phyloP scores from a whole-genome alignment of 1,284 basidiomycete genomes.

The Sporisorium iseilematis-ciliati region DNA sequence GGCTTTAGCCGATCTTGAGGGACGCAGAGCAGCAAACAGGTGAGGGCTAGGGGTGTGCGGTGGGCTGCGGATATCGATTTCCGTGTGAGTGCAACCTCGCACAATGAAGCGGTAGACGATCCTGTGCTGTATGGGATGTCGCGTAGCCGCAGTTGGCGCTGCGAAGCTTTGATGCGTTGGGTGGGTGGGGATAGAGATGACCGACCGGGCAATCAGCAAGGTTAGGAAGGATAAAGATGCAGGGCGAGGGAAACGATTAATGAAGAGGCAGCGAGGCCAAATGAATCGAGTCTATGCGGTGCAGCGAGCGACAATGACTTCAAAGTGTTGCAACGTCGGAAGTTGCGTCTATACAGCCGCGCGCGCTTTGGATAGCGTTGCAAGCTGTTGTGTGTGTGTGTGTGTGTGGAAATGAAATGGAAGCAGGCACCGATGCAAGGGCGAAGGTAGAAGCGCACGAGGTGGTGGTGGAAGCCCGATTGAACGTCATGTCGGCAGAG shows the following conservation, averaged over 20 bases:
- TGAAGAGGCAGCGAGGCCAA: conserved; percentile 19
- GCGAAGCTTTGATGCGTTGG: conserved; percentile 19
- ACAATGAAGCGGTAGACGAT: conserved; percentile 6
- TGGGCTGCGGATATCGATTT: conserved; percentile 33
- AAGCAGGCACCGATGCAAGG: conserved; percentile 8
- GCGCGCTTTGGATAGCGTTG: neutral
- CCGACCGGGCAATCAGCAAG: conserved; percentile 42
- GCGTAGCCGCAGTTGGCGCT: conserved; percentile 34
- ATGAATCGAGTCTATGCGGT: conserved; percentile 31
- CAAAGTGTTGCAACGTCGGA: conserved; percentile 23
- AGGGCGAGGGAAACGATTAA: conserved; percentile 27
- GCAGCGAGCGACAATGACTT: conserved; percentile 1
- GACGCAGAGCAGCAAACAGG: conserved; percentile 5
- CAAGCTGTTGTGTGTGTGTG: neutral
- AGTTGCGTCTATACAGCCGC: conserved; percentile 34
- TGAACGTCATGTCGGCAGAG: neutral
- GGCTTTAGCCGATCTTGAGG: conserved; percentile 17
- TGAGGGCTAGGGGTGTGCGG: conserved; percentile 7
- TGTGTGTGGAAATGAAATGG: conserved; percentile 12
- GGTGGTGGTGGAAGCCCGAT: conserved; percentile 1
- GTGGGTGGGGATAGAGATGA: conserved; percentile 36
- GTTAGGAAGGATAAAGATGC: conserved; percentile 44
- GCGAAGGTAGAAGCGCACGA: neutral
- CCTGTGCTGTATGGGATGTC: conserved; percentile 6
- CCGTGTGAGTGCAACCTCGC: conserved; percentile 1